phyloP scores from a whole-genome alignment of 2,329 filamentous ascomycete genomes.

The Lasiodiplodia sp. region DNA sequence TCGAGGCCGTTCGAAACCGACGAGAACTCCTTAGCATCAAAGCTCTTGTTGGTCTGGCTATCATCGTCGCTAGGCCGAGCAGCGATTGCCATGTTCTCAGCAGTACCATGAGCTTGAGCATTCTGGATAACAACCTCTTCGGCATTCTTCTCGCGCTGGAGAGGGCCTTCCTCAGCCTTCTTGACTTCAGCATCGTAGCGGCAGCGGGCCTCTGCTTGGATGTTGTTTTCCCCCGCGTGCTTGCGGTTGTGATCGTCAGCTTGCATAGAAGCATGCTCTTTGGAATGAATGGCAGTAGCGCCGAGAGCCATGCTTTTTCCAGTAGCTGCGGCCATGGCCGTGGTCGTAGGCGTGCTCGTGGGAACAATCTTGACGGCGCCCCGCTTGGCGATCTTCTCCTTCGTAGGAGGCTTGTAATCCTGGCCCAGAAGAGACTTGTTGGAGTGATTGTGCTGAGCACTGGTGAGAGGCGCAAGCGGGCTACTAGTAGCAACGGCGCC shows the following conservation, averaged over 20 bases:
- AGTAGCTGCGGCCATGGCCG: neutral
- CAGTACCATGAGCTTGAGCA: no score
- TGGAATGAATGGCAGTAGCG: no score
- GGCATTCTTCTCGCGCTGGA: neutral
- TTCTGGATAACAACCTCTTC: neutral
- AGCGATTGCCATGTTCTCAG: neutral
- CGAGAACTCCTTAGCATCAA: neutral
- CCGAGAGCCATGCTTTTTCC: no score
- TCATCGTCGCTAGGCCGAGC: neutral
- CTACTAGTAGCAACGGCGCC: neutral
- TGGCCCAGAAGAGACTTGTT: conserved; percentile 23
- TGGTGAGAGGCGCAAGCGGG: neutral
- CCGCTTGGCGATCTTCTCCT: conserved; percentile 16
- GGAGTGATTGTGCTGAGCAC: neutral
- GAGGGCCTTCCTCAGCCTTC: neutral
- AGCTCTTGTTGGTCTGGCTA: neutral
- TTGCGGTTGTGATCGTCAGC: neutral
- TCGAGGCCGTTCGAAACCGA: no score
- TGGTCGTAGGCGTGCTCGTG: neutral
- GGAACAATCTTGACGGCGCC: conserved; percentile 20
- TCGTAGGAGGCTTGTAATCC: conserved; percentile 20
- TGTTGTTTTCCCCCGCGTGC: neutral
- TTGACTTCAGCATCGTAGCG: neutral
- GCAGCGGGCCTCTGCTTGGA: neutral
- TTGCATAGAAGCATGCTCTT: neutral